Evolutionary conservation across 768 basidiomycete species (phyloP).

Genomic region (Panaeolus cyanescens): DNA sequence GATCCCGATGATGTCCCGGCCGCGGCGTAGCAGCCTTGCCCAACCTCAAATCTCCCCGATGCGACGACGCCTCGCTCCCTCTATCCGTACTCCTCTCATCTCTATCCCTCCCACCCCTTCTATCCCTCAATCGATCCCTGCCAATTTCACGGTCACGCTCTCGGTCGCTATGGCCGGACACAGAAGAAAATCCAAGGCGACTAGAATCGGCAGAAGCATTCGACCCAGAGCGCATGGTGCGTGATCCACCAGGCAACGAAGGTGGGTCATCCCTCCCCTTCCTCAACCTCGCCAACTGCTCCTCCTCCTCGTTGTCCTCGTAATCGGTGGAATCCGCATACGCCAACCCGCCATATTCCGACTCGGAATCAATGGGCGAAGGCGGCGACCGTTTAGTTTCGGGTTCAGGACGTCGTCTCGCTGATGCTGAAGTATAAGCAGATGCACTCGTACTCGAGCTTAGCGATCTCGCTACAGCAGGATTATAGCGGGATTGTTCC

Average conservation of each 20-base stretch:
- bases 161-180: conserved; percentile 6
- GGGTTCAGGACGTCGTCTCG: conserved; percentile 15
- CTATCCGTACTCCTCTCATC: conserved; percentile 5
- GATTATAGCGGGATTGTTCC: background rate
- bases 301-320: conserved; percentile 28
- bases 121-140: background rate
- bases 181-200: background rate
- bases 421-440: conserved; percentile 2
- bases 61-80: conserved; percentile 3
- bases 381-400: conserved; percentile 14
- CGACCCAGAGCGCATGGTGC: conserved; percentile 8
- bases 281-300: conserved; percentile 8
- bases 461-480: background rate
- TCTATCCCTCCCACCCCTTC: background rate
- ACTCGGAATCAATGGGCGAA: conserved; percentile 38
- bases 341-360: conserved; percentile 50
- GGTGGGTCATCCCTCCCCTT: conserved; percentile 20
- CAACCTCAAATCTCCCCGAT: background rate
- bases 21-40: background rate
- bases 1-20: conserved; percentile 14
- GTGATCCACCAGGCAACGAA: conserved; percentile 6
- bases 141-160: background rate
- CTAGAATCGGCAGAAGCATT: conserved; percentile 2
- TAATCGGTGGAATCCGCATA: conserved; percentile 52
- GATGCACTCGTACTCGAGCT: background rate